phyloP scores from a whole-genome alignment of 768 basidiomycete genomes.

The Podaxis pistillaris region DNA sequence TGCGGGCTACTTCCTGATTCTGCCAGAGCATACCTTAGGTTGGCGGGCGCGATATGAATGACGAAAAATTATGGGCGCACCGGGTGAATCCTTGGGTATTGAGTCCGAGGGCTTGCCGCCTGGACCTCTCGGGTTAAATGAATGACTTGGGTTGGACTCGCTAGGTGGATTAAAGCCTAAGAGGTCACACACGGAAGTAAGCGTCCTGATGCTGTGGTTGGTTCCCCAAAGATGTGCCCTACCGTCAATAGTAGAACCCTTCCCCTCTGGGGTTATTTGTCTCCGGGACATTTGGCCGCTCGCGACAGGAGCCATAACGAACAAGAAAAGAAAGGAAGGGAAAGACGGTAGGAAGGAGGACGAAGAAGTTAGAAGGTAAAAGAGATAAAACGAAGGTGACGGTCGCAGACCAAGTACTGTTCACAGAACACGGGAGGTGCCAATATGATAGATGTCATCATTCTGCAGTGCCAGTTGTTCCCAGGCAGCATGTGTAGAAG shows the following conservation, averaged over 20 bases:
- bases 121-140: not conserved
- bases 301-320: conserved; percentile 5
- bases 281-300: conserved; percentile 9
- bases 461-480: conserved; percentile 1
- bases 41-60: not conserved
- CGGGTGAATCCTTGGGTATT: not conserved
- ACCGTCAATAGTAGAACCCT: not conserved
- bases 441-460: conserved; percentile 11
- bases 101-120: not conserved
- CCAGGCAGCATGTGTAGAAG: not conserved
- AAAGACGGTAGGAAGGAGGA: not conserved
- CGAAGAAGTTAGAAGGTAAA: not conserved
- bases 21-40: not conserved
- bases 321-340: not conserved
- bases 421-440: not conserved
- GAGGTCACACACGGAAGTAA: not conserved
- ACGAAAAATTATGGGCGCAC: not conserved
- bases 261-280: conserved; percentile 5
- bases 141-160: conserved; percentile 9
- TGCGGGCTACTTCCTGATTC: not conserved
- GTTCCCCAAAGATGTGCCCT: not conserved
- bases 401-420: conserved; percentile 3
- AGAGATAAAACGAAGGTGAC: not conserved
- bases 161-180: not conserved
- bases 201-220: not conserved